Evolutionary conservation across 192 early-diverging fungal genomes (phyloP).

Genomic region (Linnemannia zychae): DNA sequence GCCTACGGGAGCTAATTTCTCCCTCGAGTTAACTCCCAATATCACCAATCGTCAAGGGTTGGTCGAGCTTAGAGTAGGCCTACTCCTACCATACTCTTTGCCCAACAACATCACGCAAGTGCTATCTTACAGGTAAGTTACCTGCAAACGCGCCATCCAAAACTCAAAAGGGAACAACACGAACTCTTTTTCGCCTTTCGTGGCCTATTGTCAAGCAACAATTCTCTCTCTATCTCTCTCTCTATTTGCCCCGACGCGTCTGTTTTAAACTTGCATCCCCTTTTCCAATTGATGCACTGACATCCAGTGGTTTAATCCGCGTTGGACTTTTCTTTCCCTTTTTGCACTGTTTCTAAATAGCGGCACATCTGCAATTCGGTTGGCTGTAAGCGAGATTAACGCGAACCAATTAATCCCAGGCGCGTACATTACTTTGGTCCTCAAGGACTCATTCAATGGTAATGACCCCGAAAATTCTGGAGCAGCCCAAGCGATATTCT

Average conservation of each 20-base stretch:
- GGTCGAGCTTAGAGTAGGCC: constrained; percentile 40
- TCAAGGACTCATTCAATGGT: constrained; percentile 64
- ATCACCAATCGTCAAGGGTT: constrained; percentile 14
- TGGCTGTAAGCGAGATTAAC: constrained; percentile 66
- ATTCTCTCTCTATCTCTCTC: too few relatives aligned
- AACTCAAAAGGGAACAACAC: too few relatives aligned
- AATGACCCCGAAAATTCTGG: constrained; percentile 57
- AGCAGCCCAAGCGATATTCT: constrained; percentile 64
- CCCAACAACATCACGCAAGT: constrained; percentile 50
- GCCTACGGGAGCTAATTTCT: constrained; percentile 41
- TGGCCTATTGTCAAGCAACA: too few relatives aligned
- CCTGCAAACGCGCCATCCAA: too few relatives aligned
- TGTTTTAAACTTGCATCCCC: neutral
- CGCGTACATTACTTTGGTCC: constrained; percentile 62
- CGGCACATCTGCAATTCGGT: constrained; percentile 64
- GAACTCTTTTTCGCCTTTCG: too few relatives aligned
- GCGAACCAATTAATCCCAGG: constrained; percentile 58
- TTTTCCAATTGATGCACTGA: neutral
- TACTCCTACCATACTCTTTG: constrained; percentile 36
- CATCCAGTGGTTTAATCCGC: neutral
- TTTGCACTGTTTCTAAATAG: constrained; percentile 13
- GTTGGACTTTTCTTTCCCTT: neutral
- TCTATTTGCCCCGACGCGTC: neutral
- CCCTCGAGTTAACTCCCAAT: constrained; percentile 33
- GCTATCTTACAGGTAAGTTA: constrained; percentile 51